Base-by-base conservation (phyloP, 257 asterid species). In the Scutellaria barbata region DNA sequence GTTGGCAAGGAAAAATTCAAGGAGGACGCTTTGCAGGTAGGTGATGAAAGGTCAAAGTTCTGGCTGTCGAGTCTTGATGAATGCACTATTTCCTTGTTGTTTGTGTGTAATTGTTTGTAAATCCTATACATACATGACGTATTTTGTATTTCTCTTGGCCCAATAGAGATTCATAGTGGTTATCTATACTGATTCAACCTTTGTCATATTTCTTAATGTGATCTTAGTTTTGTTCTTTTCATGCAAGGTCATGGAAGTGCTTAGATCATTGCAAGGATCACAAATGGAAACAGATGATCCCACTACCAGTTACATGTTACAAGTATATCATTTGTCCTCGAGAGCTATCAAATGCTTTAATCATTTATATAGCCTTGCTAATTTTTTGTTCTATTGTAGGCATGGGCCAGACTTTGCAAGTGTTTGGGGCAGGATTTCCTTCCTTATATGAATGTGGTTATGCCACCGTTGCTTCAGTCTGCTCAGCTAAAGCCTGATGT, bases 321-420 rank as follows among this genome's bases (percentile, higher is more conserved):
- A 92, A 75, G 96, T 92, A 79, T 73, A 81, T 48, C 62, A 55
- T 22, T 59, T 48, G 30, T 54, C 73, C 74, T 53, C 51, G 5
- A 45, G 59, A 55, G 63, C 80, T 76, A 11, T 25, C 48, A 17
- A 52, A 66, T 69, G 51, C 22, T 13, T 39, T 55, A 62, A 39
- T 35, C 33, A 30, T 37, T 46, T 70, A 56, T 51, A 17, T 43
- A 56, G 64, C n/a, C 25, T 40, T 70, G 30, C 54, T 57, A 59
- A 25, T 22, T 20, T 60, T 77, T 67, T 54, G 13, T 43, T 74
- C 72, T 71, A 45, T 69, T 76, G 51, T 66, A 89, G 98, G 98
- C 98, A 13, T 92, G 98, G 98, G 96, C 98, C 69, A 83, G 98
- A 67, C 95, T 92, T 53, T 92, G 98, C 96, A 92, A 92, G 87